Conservation (phyloP, 2,329 filamentous ascomycete genomes). For the Ceratocystis cubensis region DNA sequence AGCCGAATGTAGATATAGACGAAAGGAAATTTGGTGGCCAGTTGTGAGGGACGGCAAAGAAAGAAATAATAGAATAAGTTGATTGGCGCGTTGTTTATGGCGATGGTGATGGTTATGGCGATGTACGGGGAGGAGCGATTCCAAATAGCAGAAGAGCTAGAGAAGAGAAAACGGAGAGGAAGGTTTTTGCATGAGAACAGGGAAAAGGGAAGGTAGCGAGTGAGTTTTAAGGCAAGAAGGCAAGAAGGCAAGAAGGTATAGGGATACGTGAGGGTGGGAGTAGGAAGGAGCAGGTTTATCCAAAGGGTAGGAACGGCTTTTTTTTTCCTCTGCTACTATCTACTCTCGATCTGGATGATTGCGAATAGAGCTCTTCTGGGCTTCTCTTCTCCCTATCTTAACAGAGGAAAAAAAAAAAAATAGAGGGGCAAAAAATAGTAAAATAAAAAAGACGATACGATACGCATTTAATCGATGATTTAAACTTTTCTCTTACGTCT, state of each 20-base stretch:
- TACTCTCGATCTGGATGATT: not conserved
- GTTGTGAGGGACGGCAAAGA: not conserved
- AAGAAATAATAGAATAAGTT: not conserved
- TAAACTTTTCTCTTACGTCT: conserved; percentile 10
- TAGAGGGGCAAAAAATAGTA: not conserved
- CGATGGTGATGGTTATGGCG: not conserved
- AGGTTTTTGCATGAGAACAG: conserved; percentile 5
- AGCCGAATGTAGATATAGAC: not conserved
- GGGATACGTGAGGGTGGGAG: not conserved
- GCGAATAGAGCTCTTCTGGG: not conserved
- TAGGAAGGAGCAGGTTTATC: not conserved
- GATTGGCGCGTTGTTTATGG: not conserved
- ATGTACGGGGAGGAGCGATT: too few relatives aligned
- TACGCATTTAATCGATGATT: not conserved
- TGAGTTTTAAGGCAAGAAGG: not conserved
- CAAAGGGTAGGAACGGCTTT: not conserved
- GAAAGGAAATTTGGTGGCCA: not conserved
- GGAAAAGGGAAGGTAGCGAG: not conserved
- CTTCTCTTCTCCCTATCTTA: not conserved
- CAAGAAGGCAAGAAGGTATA: not conserved
- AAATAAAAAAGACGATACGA: not conserved
- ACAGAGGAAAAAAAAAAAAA: not conserved
- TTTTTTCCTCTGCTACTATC: not conserved
- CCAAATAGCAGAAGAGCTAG: not conserved
- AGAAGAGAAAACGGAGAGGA: not conserved